Evolutionary conservation across 495 filamentous ascomycete species (phyloP).

Genomic region (Penicillium cataractarum): DNA sequence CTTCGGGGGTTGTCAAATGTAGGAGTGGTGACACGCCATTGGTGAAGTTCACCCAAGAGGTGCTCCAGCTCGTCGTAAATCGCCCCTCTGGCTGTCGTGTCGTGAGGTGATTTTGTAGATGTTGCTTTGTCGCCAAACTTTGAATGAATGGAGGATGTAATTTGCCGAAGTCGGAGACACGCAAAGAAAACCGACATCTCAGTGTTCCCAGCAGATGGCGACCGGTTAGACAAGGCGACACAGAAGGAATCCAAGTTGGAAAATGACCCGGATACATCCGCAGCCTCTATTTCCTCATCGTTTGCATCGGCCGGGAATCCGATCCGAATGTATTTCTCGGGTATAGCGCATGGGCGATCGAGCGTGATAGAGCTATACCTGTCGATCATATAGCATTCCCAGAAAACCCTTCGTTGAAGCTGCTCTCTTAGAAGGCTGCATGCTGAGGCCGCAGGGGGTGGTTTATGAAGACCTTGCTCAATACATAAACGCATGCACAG

Average conservation of each 20-base stretch:
- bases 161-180: conserved; percentile 30
- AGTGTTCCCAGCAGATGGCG: conserved; percentile 7
- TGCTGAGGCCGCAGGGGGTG: not conserved
- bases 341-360: conserved; percentile 29
- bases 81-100: conserved; percentile 12
- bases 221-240: conserved; percentile 6
- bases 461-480: conserved; percentile 31
- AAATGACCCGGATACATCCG: conserved; percentile 25
- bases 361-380: conserved; percentile 36
- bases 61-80: conserved; percentile 29
- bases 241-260: conserved; percentile 24
- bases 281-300: conserved; percentile 34
- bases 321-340: conserved; percentile 26
- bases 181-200: conserved; percentile 32
- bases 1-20: conserved; percentile 20
- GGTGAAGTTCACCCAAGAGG: conserved; percentile 24
- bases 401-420: conserved; percentile 33
- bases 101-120: not conserved
- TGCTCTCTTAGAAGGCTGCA: conserved; percentile 27
- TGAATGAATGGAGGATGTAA: conserved; percentile 30
- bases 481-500: conserved; percentile 35
- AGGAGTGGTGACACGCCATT: conserved; percentile 27
- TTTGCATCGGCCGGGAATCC: conserved; percentile 32
- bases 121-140: conserved; percentile 19
- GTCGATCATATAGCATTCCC: conserved; percentile 38